Conservation (phyloP, 768 basidiomycete species). For the Mycena leptocephala region DNA sequence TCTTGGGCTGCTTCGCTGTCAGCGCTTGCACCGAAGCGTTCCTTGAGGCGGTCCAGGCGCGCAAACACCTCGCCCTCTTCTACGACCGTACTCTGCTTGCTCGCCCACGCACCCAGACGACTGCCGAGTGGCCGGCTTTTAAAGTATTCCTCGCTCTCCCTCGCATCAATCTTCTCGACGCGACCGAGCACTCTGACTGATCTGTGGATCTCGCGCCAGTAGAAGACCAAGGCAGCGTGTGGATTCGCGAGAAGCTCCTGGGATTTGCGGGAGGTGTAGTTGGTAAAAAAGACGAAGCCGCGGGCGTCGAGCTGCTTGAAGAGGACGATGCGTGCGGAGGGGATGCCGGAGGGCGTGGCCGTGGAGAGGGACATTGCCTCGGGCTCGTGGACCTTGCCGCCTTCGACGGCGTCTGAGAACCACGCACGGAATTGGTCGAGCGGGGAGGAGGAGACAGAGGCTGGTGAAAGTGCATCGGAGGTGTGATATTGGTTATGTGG, state of each 20-base stretch:
- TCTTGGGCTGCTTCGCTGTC: constrained; percentile 28
- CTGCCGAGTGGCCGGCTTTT: constrained; percentile 86
- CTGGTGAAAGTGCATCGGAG: constrained; percentile 73
- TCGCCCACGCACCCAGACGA: constrained; percentile 94
- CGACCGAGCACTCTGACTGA: constrained; percentile 89
- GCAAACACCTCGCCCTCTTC: constrained; percentile 78
- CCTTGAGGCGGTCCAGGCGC: constrained; percentile 71
- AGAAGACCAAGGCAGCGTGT: constrained; percentile 87
- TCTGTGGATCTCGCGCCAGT: constrained; percentile 90
- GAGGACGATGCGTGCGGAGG: constrained; percentile 91
- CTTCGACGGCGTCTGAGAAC: constrained; percentile 79
- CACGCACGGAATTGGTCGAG: constrained; percentile 90
- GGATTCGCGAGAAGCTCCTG: constrained; percentile 85
- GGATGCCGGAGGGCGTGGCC: constrained; percentile 79
- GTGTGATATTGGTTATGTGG: constrained; percentile 86
- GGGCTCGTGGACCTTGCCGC: constrained; percentile 83
- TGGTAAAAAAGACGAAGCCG: constrained; percentile 98
- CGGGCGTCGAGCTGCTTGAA: constrained; percentile 91
- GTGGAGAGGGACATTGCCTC: constrained; percentile 92
- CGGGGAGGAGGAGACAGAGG: constrained; percentile 76
- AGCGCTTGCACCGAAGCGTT: constrained; percentile 65
- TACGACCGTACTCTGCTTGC: constrained; percentile 88
- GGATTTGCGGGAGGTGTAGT: constrained; percentile 96
- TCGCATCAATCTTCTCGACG: constrained; percentile 82
- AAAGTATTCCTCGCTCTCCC: constrained; percentile 91